Evolutionary conservation across 1,284 basidiomycete genomes (phyloP), one percentile per base, ranked within the genome.

Genomic region (Schizophyllum amplum): DNA sequence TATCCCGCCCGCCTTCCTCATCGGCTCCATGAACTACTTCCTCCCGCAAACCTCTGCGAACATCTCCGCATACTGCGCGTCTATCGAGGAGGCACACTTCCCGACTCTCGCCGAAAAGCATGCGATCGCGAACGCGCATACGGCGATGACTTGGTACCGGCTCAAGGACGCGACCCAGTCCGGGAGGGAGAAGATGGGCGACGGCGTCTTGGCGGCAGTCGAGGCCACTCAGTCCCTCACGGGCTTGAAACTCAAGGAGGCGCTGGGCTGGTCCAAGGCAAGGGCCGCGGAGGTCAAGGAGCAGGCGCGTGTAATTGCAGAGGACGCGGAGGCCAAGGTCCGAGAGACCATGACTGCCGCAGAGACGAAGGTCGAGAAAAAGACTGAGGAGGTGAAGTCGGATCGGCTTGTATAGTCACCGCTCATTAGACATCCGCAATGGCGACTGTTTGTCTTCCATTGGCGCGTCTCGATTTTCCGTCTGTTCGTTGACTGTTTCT

Each of bases 31-130:
- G 58, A 75, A 82, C 60, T 85, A 93, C 70, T 92, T 93, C 81
- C 80, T 94, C 42, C 92, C 92, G 5, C 78, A 85, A 66, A 91
- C 90, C 5, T 79, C 87, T 2, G 66, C 73, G 57, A 93, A 92
- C 66, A 70, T 94, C 60, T 76, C 80, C 13, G 68, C 65, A 1
- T 92, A 90, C 73, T 67, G 85, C 52, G 79, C 80, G 47, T 76
- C 76, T n/a, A 74, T 93, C 54, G 92, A 94, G 72, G 83, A 86
- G 47, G 70, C 71, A 6, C 82, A 91, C 67, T 71, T 82, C 61
- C 92, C 92, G 4, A 72, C 74, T 1, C 64, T 90, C 17, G 83
- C 90, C 1, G 73, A 84, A 61, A 81, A 82, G 60, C 87, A 92
- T 66, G 83, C 81, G 54, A 78, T 82, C 47, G 79, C 87, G 24